Percentiles rank a stretch among this genome's conserved stretches.
phyloP scores from a whole-genome alignment of 2,329 filamentous ascomycete species.

The Botrytis paeoniae region DNA sequence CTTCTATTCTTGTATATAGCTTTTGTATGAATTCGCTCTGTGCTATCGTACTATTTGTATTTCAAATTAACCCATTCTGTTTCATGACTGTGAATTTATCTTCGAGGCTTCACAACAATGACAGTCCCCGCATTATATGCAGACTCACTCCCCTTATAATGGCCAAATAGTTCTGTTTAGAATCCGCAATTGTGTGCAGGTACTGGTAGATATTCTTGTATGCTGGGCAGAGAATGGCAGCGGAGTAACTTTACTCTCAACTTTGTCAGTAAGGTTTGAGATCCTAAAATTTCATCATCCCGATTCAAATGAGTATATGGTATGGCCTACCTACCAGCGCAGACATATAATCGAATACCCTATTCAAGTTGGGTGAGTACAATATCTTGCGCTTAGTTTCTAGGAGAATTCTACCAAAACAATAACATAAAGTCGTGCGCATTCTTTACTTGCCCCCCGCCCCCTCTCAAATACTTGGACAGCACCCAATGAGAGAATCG shows the following conservation, averaged over 20 bases:
- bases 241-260: neutral
- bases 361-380: neutral
- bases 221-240: neutral
- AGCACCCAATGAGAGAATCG: neutral
- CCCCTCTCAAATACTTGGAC: neutral
- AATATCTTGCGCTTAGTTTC: neutral
- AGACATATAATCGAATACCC: accelerated
- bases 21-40: neutral
- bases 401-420: neutral
- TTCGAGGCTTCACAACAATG: neutral
- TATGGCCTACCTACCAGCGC: neutral
- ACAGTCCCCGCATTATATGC: accelerated
- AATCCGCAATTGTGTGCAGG: neutral
- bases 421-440: neutral
- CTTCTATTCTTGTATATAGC: neutral
- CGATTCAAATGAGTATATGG: neutral
- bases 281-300: neutral
- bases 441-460: neutral
- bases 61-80: neutral
- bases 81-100: neutral
- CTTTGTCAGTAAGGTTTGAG: neutral
- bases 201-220: neutral
- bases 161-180: neutral
- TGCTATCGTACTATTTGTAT: neutral
- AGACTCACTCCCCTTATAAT: neutral